phyloP scores from a whole-genome alignment of 2,329 filamentous ascomycete genomes.

The Penicillium sp. region DNA sequence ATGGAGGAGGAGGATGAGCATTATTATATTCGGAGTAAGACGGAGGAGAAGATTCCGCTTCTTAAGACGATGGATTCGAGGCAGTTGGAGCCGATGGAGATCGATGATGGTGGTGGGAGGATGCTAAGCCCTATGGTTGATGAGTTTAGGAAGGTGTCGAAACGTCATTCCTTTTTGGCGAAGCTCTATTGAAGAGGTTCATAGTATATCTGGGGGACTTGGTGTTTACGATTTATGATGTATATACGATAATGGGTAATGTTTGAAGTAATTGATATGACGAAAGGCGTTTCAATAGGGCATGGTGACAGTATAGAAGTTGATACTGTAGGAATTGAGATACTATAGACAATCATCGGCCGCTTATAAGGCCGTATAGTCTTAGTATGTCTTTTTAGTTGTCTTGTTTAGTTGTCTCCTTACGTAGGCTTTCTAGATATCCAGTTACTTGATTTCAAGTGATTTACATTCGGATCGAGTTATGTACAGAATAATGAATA shows the following conservation, averaged over 20 bases:
- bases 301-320: background rate
- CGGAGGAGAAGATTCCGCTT: constrained; percentile 15
- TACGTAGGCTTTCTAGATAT: too few relatives aligned
- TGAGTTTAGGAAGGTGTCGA: constrained; percentile 29
- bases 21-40: constrained; percentile 41
- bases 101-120: constrained; percentile 13
- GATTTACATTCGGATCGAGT: background rate
- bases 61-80: background rate
- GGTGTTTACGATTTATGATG: background rate
- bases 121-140: constrained; percentile 27
- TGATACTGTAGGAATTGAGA: too few relatives aligned
- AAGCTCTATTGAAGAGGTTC: constrained; percentile 18
- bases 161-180: constrained; percentile 20
- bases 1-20: constrained; percentile 45
- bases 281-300: background rate
- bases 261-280: background rate
- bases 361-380: too few relatives aligned
- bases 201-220: background rate
- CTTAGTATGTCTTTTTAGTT: too few relatives aligned
- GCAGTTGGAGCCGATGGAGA: constrained; percentile 9
- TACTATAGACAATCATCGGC: too few relatives aligned
- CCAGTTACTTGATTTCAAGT: background rate
- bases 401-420: too few relatives aligned
- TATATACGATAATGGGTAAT: background rate
- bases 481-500: constrained; percentile 9